A percentile compares a stretch with the other conserved stretches of the same genome.
These are phyloP conservation scores for Arabidopsis suecica DNA, from an alignment of 345 rosid genomes.

Conservation along the genomic window DNA sequence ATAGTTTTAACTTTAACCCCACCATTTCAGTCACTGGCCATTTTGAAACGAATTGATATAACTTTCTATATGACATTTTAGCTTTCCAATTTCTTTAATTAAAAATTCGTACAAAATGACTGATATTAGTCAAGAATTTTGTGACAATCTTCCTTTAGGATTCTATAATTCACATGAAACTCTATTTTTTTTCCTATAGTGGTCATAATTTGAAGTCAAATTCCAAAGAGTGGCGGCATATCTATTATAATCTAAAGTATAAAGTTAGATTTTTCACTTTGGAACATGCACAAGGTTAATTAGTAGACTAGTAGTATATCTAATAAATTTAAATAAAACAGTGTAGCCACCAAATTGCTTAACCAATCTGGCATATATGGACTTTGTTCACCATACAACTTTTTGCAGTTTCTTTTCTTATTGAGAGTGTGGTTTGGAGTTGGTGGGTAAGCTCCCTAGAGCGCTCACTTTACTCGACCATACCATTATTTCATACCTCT, in stretches of 20 bases:
- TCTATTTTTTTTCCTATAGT: not conserved
- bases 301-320: no score
- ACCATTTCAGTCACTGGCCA: not conserved
- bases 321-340: not conserved
- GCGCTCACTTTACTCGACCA: conserved; percentile 28
- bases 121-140: conserved; percentile 20
- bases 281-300: not conserved
- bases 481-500: conserved; percentile 10
- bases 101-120: not conserved
- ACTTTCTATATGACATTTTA: not conserved
- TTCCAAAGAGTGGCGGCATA: conserved; percentile 27
- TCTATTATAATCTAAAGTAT: conserved; percentile 11
- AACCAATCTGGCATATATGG: conserved; percentile 36
- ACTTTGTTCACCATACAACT: conserved; percentile 13
- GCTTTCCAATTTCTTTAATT: not conserved
- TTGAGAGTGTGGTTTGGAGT: conserved; percentile 15
- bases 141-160: not conserved
- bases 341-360: conserved; percentile 16
- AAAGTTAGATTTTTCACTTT: conserved; percentile 20
- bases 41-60: not conserved
- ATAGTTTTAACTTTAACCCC: not conserved
- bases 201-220: conserved; percentile 37
- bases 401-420: conserved; percentile 25
- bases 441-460: conserved; percentile 25
- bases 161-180: conserved; percentile 12